Percentiles rank a stretch among this genome's conserved stretches.
Conservation (phyloP, 2,329 filamentous ascomycete species). For the Penicillium sp. region DNA sequence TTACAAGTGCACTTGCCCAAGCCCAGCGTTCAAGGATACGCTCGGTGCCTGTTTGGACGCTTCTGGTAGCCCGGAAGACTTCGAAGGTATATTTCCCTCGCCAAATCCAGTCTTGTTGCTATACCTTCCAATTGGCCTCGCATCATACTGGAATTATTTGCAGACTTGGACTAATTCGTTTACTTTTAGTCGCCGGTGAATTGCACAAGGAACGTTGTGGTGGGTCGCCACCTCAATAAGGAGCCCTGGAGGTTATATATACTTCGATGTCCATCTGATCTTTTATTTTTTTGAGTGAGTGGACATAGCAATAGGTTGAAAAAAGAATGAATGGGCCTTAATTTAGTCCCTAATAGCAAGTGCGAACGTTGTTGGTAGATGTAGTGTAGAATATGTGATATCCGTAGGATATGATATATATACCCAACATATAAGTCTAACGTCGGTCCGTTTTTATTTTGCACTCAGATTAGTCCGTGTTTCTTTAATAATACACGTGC, state of each 20-base stretch:
- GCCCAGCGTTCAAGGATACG: conserved; percentile 14
- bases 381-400: neutral
- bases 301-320: neutral
- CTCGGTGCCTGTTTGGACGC: conserved; percentile 10
- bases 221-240: neutral
- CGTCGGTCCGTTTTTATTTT: neutral
- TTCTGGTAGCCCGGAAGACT: conserved; percentile 14
- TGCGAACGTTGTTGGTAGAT: neutral
- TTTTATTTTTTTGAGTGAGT: neutral
- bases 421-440: too few species aligned
- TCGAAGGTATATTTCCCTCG: conserved; percentile 6
- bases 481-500: neutral
- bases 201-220: conserved; percentile 11
- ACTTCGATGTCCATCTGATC: neutral
- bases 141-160: neutral
- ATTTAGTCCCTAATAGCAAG: neutral
- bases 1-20: conserved; percentile 17
- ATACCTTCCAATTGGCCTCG: neutral
- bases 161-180: neutral
- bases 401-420: neutral
- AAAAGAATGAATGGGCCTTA: neutral
- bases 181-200: conserved; percentile 6
- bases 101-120: neutral
- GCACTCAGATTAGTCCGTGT: too few species aligned
- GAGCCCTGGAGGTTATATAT: neutral